These are phyloP conservation scores for Ustilago vetiveriae DNA, from an alignment of 1,284 basidiomycete genomes.

Conservation along the genomic window DNA sequence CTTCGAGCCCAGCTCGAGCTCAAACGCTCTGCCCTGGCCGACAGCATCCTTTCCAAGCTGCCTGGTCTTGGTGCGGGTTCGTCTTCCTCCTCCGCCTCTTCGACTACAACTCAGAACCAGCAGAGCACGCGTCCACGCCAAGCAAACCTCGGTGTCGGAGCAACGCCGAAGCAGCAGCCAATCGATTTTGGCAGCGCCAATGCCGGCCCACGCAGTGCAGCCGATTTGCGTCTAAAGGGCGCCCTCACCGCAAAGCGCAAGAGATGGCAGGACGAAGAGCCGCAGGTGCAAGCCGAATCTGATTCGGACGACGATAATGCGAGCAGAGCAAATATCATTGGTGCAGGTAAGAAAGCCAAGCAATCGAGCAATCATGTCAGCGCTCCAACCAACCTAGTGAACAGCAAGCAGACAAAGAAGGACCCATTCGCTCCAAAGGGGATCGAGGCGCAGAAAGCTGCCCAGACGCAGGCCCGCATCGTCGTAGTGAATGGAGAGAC, in stretches of 20 bases:
- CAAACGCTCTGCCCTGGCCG: slow-evolving; percentile 54
- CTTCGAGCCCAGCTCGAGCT: slow-evolving; percentile 61
- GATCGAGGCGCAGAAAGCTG: slow-evolving; percentile 30
- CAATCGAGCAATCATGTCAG: not conserved
- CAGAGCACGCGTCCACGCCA: slow-evolving; percentile 30
- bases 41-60: slow-evolving; percentile 56
- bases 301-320: slow-evolving; percentile 38
- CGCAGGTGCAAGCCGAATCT: not conserved
- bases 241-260: slow-evolving; percentile 49
- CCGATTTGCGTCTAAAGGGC: slow-evolving; percentile 49
- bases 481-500: slow-evolving; percentile 21
- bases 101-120: slow-evolving; percentile 1
- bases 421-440: slow-evolving; percentile 40
- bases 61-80: slow-evolving; percentile 15
- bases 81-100: slow-evolving; percentile 13
- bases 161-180: slow-evolving; percentile 22
- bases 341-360: slow-evolving; percentile 27
- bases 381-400: not conserved
- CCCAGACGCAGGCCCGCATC: slow-evolving; percentile 31
- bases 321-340: slow-evolving; percentile 23
- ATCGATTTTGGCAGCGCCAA: not conserved
- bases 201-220: slow-evolving; percentile 23
- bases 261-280: slow-evolving; percentile 22
- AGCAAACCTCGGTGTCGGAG: slow-evolving; percentile 57
- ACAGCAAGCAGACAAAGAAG: slow-evolving; percentile 25